Conservation (phyloP, 2,329 filamentous ascomycete genomes). For the Bretziella fagacearum region DNA sequence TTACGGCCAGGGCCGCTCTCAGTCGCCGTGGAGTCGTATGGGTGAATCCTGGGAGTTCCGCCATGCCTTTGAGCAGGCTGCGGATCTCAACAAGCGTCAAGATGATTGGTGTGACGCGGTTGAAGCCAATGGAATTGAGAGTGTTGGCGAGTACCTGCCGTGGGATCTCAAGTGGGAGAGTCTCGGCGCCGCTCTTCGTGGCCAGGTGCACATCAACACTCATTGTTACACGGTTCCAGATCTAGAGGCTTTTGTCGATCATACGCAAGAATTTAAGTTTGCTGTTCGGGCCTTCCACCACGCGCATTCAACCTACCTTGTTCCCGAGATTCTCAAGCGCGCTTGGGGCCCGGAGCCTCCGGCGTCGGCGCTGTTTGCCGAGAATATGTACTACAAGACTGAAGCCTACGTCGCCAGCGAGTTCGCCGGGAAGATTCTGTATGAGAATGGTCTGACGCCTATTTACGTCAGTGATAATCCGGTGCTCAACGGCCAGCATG, state of each 20-base stretch:
- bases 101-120: conserved; percentile 52
- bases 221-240: conserved; percentile 57
- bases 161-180: conserved; percentile 47
- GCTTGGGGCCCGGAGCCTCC: conserved; percentile 36
- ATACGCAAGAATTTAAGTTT: conserved; percentile 57
- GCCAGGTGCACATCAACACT: conserved; percentile 51
- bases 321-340: conserved; percentile 46
- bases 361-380: conserved; percentile 49
- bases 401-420: conserved; percentile 49
- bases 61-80: conserved; percentile 48
- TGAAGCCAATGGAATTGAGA: conserved; percentile 30
- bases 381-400: conserved; percentile 57
- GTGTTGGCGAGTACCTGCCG: conserved; percentile 40
- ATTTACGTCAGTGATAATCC: conserved; percentile 58
- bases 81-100: conserved; percentile 38
- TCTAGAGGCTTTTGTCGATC: conserved; percentile 50
- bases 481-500: conserved; percentile 51
- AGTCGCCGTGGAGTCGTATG: conserved; percentile 41
- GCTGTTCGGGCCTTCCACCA: conserved; percentile 51
- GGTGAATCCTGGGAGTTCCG: conserved; percentile 55
- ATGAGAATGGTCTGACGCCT: conserved; percentile 46
- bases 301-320: conserved; percentile 47
- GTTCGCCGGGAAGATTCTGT: conserved; percentile 47
- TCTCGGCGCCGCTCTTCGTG: conserved; percentile 43
- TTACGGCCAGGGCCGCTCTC: conserved; percentile 37